A percentile compares a stretch with the other conserved stretches of the same genome.
These are phyloP conservation scores for Citrus reticulata DNA, from an alignment of 345 rosid species.

Conservation along the genomic window DNA sequence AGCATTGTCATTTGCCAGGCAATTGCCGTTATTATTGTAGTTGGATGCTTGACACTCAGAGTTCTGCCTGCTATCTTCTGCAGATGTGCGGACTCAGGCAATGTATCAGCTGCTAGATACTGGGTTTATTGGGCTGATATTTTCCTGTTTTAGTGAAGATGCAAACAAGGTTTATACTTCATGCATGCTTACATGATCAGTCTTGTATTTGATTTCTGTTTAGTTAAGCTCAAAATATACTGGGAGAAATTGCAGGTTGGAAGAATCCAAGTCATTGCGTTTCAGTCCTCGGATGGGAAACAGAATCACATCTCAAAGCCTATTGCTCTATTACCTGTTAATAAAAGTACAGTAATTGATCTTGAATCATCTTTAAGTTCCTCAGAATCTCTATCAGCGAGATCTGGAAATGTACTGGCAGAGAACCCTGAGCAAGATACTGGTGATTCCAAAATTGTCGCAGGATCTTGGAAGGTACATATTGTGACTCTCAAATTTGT, in stretches of 20 bases:
- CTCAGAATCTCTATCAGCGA: constrained; percentile 42
- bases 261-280: constrained; percentile 94
- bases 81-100: constrained; percentile 98
- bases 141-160: constrained; percentile 96
- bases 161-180: constrained; percentile 57
- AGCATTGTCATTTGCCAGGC: background rate
- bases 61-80: constrained; percentile 22
- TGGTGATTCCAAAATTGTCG: constrained; percentile 50
- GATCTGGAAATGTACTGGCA: constrained; percentile 42
- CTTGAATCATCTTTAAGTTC: constrained; percentile 78
- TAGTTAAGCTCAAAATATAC: constrained; percentile 8
- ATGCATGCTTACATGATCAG: constrained; percentile 8
- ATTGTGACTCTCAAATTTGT: constrained; percentile 1
- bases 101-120: constrained; percentile 98
- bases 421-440: constrained; percentile 62
- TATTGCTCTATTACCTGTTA: constrained; percentile 42
- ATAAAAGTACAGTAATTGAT: constrained; percentile 56
- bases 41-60: constrained; percentile 15
- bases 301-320: constrained; percentile 47
- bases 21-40: background rate
- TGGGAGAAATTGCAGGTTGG: constrained; percentile 62
- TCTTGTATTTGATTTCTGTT: constrained; percentile 9
- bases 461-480: constrained; percentile 52
- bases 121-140: constrained; percentile 92
- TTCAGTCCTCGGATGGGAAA: constrained; percentile 93